Base-by-base conservation (phyloP, 2,329 filamentous ascomycete species). In the Neofusicoccum ribis region DNA sequence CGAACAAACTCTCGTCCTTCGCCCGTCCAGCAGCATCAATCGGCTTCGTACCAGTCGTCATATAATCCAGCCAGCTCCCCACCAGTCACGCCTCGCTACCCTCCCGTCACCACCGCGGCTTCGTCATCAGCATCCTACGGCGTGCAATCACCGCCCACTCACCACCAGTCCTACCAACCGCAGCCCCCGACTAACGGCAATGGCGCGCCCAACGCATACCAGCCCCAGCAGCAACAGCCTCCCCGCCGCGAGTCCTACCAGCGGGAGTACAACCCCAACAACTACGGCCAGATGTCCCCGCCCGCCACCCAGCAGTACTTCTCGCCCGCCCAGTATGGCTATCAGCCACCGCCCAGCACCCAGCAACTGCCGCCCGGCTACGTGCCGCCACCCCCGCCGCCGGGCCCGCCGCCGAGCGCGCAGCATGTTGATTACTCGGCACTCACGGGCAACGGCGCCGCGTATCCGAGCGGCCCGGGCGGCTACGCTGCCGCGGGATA, bases 321-420 rank as follows among this genome's bases (percentile, higher is more conserved):
- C 76, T 81, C 77, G 3, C 82, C 82, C 70, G 81, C 78, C 54
- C 80, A 76, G 54, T 74, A 74, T 31, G 27, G 41, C 27, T 73
- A 76, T 41, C 76, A 76, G 4, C 87, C 87, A 7, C 41, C 34
- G 14, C 4, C 3, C 86, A 87, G 6, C 87, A 87, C 86, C 87
- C 80, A 80, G n/a, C 75, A 71, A 37, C 77, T 89, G 63, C 87
- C 87, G 12, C 83, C 86, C 60, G 88, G 88, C 4, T 91, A 89
- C 72, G 83, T 90, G 31, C 88, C 87, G 0, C 88, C 88, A 17
- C 88, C 88, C 3, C 88, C 88, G 11, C 88, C 88, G 0, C 88
- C 88, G 1, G 86, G 86, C 2, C 87, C 86, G 5, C 87, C 88
- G 56, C 85, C 85, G 14, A 82, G 72, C 44, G 66, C 44, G 9